Base-by-base conservation (phyloP, 306 rosid genomes). In the Psophocarpus tetragonolobus region DNA sequence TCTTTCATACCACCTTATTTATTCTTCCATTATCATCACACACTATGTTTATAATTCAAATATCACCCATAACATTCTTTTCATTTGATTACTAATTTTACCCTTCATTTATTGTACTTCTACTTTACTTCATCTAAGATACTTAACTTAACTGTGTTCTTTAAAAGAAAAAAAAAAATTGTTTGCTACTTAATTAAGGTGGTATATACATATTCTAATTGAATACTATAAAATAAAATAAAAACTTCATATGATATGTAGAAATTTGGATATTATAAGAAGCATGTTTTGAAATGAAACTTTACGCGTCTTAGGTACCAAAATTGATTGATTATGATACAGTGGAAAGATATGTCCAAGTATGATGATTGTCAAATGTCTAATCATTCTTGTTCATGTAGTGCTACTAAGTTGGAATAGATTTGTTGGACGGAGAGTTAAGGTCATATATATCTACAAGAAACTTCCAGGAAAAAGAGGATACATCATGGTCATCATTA, bases 361-460 rank as follows among this genome's bases (percentile, higher is more conserved):
- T 51, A 32, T 30, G 15, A 74, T 26, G 38, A 67, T 73, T 21
- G 79, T 81, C 81, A 63, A 85, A 85, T 10, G 84, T 85, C 79
- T 69, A 74, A 85, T 78, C 79, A 78, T 82, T 62, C 26, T 51
- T 75, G 76, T 78, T 64, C 68, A 24, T 51, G 47, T 77, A 47
- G 63, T 85, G 83, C 79, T 62, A 70, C 67, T 62, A 62, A 12
- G 63, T 78, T 74, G 84, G 73, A 57, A 62, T 82, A 78, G 73
- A 70, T 78, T 82, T 78, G 47, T 35, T 70, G 27, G 58, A 67
- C 61, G 27, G n/a, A 48, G 33, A 57, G 72, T 58, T 36, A 61
- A 50, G 62, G 73, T 62, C 15, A 38, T 67, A 58, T 81, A 38
- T 67, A 58, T 81, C 51, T 61, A 4, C 67, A 81, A 68, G 85